Base-by-base conservation (phyloP, 345 rosid genomes). In the Carallia pectinifolia region DNA sequence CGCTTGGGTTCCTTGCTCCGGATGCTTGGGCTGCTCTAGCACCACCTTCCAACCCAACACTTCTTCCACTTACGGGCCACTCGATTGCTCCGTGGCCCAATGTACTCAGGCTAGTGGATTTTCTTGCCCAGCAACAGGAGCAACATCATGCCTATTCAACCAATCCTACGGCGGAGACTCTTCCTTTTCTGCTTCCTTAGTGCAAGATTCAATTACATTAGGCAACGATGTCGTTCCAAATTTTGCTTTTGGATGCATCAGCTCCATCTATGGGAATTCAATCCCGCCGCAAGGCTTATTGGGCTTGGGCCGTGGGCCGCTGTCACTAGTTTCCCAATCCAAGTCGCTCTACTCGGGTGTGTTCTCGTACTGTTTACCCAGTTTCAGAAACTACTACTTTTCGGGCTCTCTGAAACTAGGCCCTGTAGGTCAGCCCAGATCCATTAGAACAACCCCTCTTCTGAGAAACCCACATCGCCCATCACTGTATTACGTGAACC, bases 101-200 rank as follows among this genome's bases (percentile, higher is more conserved):
- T 93, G 98, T 69, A n/a, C 74, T 38, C 96, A 89, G 44, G 86
- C 81, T 66, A 84, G 74, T 50, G 98, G 98, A 1, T 77, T 84
- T 71, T 82, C 89, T 18, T 93, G 98, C 79, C 92, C 88, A 3
- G 71, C 85, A 4, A 74, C 78, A 0, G 87, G 87, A 6, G 6
- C 85, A 4, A 53, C 79, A 0, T 13, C 76, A 6, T 93, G 98
- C 81, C 77, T 80, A 9, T 90, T 90, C 54, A 90, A 89, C 88
- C 96, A 89, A 74, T 74, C 97, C 19, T 93, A 93, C 72, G 98
- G 98, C 0, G 97, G 96, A 58, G 90, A 79, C 47, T 93, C 98
- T 6, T 85, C 87, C 2, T 85, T 93, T 71, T 74, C 90, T 0
- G 98, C 97, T 30, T 71, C 85, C 12, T 84, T 90, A 1, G 84